phyloP scores from a whole-genome alignment of 2,329 filamentous ascomycete genomes.

The Herpotrichia juniperi region DNA sequence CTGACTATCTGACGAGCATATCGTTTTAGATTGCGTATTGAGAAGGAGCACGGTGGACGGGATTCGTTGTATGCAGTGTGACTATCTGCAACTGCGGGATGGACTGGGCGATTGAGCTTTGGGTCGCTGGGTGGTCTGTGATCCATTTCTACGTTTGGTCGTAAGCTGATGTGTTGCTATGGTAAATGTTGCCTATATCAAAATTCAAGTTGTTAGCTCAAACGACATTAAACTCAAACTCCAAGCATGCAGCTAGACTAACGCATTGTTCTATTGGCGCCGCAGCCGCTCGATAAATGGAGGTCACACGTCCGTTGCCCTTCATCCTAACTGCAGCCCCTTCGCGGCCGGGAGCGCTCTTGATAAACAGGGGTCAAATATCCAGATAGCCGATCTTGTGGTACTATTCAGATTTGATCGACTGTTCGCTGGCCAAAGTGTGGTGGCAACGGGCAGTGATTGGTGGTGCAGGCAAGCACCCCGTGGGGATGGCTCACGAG shows the following conservation, averaged over 20 bases:
- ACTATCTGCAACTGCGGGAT: conserved; percentile 19
- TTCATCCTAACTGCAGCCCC: conserved; percentile 1
- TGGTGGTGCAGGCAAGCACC: neutral
- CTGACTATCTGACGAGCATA: neutral
- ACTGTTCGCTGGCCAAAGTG: conserved; percentile 2
- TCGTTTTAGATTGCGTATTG: conserved; percentile 4
- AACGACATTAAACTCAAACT: neutral
- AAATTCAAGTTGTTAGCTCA: conserved; percentile 1
- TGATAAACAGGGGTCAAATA: conserved; percentile 4
- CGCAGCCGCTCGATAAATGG: conserved; percentile 12
- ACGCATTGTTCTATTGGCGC: conserved; percentile 6
- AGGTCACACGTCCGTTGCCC: conserved; percentile 6
- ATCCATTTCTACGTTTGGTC: neutral
- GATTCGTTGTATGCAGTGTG: conserved; percentile 18
- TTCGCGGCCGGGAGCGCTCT: conserved; percentile 1
- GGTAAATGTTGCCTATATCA: neutral
- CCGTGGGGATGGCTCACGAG: neutral
- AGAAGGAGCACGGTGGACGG: conserved; percentile 5
- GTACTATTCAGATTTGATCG: conserved; percentile 3
- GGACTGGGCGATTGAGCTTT: conserved; percentile 10
- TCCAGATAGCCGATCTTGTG: conserved; percentile 10
- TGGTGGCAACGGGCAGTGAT: neutral
- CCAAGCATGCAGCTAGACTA: conserved; percentile 8
- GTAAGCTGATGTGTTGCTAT: conserved; percentile 10
- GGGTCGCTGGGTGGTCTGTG: neutral